A percentile compares a stretch with the other conserved stretches of the same genome.
Evolutionary conservation across 257 asterid genomes (phyloP).

Genomic region (Verbena officinalis): DNA sequence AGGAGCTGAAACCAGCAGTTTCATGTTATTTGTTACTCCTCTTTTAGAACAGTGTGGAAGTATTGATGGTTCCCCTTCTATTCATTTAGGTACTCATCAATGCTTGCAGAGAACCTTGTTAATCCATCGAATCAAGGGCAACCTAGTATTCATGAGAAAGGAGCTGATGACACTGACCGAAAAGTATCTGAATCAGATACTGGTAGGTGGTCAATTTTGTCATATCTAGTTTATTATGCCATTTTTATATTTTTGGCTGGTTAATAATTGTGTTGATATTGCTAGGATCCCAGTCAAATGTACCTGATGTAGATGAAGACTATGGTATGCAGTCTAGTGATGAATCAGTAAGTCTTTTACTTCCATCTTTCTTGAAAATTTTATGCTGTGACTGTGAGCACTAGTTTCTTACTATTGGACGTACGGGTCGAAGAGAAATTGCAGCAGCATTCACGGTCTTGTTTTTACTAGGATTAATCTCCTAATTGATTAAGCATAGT

Average conservation of each 20-base stretch:
- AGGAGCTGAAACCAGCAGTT: slow-evolving; percentile 23
- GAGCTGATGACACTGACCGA: slow-evolving; percentile 40
- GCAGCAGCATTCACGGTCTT: neutral
- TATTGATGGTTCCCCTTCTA: slow-evolving; percentile 21
- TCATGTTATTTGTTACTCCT: slow-evolving; percentile 12
- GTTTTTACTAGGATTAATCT: slow-evolving; percentile 8
- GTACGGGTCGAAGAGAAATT: slow-evolving; percentile 13
- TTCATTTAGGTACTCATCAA: slow-evolving; percentile 81
- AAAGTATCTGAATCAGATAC: slow-evolving; percentile 44
- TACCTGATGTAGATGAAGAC: slow-evolving; percentile 72
- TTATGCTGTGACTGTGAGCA: slow-evolving; percentile 1
- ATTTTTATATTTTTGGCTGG: slow-evolving; percentile 25
- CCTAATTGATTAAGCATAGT: slow-evolving; percentile 15
- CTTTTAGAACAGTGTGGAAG: slow-evolving; percentile 20
- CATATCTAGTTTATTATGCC: slow-evolving; percentile 20
- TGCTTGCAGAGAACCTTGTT: slow-evolving; percentile 98
- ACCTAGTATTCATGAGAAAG: slow-evolving; percentile 42
- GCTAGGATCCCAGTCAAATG: slow-evolving; percentile 74
- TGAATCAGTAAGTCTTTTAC: slow-evolving; percentile 67
- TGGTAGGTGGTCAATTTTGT: slow-evolving; percentile 45
- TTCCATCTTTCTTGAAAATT: slow-evolving; percentile 12
- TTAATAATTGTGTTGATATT: slow-evolving; percentile 40
- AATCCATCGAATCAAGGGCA: slow-evolving; percentile 54
- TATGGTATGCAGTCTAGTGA: slow-evolving; percentile 66
- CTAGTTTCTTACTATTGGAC: slow-evolving; percentile 5